Base-by-base conservation (phyloP, 2,329 filamentous ascomycete genomes). In the Aspergillus sp. region DNA sequence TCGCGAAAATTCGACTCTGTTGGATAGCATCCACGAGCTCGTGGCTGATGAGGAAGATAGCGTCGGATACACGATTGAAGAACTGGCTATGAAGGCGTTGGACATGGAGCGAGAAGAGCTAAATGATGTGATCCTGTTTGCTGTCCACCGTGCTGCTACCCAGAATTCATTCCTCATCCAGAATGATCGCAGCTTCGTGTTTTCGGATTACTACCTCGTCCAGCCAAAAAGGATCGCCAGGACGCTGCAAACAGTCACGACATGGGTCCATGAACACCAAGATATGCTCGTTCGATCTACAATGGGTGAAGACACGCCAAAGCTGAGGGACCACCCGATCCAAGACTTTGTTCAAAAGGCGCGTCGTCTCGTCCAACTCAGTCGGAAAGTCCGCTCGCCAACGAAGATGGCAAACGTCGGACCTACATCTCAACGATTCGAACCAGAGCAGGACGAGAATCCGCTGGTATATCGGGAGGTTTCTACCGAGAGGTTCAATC, bases 261-360 rank as follows among this genome's bases (percentile, higher is more conserved):
- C 65, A 13, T 84, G 81, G 81, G 69, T 81, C 19, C 74, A 79
- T 43, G 72, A 83, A 46, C 68, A 75, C 46, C 64, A 74, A 44
- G 64, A 68, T 12, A 56, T 61, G 32, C 58, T 67, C 7, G 51
- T 67, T 23, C 53, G 50, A 4, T 33, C 57, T 9, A 52, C 57
- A n/a, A 60, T 60, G 49, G 57, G 54, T 4, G 62, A 64, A 35
- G 57, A 60, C 1, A 47, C 55, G 0, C 42, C 49, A 4, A 55
- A 55, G 2, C 39, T 63, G 19, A 60, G 57, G 17, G 55, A 63
- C 15, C 68, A 73, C 47, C 71, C 72, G 2, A 52, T 76, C 39
- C 62, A 64, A 13, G 49, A 57, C n/a, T 75, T 76, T 44, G 58
- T 74, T n/a, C 55, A 62, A 37, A 75, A 74, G 45, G 69, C 72